Evolutionary conservation across 768 basidiomycete species (phyloP), one percentile per base, ranked within the genome.

Genomic region (Macrolepiota dolichaula): DNA sequence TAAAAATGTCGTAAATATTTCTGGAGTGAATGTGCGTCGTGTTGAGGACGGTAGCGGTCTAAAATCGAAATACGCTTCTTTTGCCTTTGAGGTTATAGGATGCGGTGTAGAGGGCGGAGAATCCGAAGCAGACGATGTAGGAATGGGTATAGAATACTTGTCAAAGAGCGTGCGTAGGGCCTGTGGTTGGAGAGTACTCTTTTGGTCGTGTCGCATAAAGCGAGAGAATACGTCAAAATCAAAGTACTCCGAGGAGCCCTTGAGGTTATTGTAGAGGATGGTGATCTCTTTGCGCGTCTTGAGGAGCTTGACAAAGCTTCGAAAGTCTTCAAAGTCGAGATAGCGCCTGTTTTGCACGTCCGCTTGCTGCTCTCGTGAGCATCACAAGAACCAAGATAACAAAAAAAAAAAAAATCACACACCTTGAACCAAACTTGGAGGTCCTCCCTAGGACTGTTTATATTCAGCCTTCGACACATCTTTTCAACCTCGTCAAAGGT

Each of bases 231-330:
- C 76, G 1, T 57, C 51, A 52, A 76, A 77, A 66, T 80, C 74
- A 51, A 83, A 79, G 5, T 65, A 52, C 2, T 72, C 78, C 1
- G 67, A 69, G 42, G 71, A 72, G 4, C 67, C 67, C 17, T 70
- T 65, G 7, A 82, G 69, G 52, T 77, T 75, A 64, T 78, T 77
- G 74, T 87, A 88, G 17, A 96, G 69, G 1, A 78, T 69, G 44
- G 89, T 85, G 5, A 98, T 75, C 63, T 98, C 96, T 0, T 91
- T 88, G 13, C 96, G 84, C 1, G 82, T 79, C 69, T 96, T 96
- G 59, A 97, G 80, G 17, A 89, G 74, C 71, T 90, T 92, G 65
- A 97, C 91, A 64, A 98, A 94, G 13, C 77, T 78, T 55, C 89
- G 87, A 70, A 97, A 98, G 62, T 91, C 90, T 3, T 80, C 69